Percentiles rank a stretch among this genome's conserved stretches.
phyloP scores from a whole-genome alignment of 116 monocot genomes.

The Posidonia oceanica region DNA sequence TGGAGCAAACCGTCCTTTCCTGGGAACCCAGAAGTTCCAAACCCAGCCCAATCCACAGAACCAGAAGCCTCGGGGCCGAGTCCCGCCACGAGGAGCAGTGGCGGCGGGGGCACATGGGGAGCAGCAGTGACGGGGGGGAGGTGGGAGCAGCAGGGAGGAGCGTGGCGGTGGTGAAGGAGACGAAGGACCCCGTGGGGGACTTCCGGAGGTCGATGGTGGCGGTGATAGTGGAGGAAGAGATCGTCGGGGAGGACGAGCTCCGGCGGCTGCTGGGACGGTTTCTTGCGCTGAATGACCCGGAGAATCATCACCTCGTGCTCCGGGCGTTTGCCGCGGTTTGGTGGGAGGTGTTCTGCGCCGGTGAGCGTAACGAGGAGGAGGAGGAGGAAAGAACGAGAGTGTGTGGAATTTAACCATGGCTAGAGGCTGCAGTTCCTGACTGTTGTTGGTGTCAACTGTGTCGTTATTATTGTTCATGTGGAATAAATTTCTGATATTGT shows the following conservation, averaged over 20 bases:
- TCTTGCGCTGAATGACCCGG: slow-evolving; percentile 35
- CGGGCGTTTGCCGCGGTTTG: slow-evolving; percentile 40
- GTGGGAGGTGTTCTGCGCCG: slow-evolving; percentile 11
- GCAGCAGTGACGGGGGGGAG: no score
- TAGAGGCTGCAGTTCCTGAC: slow-evolving; percentile 2
- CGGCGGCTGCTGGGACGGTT: slow-evolving; percentile 31
- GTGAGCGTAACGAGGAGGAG: no score
- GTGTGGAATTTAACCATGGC: no score
- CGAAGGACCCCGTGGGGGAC: slow-evolving; percentile 37
- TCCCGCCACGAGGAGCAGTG: no score
- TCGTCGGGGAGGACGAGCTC: slow-evolving; percentile 30
- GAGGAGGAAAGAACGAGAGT: no score
- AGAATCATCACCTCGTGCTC: slow-evolving; percentile 39
- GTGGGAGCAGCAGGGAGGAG: neutral
- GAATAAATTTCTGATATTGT: no score
- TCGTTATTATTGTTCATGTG: no score
- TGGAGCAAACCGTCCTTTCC: slow-evolving; percentile 28
- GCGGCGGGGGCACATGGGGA: no score
- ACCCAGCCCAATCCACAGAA: no score
- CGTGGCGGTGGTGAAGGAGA: slow-evolving; percentile 47
- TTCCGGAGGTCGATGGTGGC: slow-evolving; percentile 50
- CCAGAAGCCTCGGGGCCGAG: no score
- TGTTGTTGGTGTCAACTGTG: no score
- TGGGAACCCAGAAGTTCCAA: no score
- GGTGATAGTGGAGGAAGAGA: slow-evolving; percentile 52